phyloP scores from a whole-genome alignment of 139 green algal genomes.

The Picochlorum costavermella region DNA sequence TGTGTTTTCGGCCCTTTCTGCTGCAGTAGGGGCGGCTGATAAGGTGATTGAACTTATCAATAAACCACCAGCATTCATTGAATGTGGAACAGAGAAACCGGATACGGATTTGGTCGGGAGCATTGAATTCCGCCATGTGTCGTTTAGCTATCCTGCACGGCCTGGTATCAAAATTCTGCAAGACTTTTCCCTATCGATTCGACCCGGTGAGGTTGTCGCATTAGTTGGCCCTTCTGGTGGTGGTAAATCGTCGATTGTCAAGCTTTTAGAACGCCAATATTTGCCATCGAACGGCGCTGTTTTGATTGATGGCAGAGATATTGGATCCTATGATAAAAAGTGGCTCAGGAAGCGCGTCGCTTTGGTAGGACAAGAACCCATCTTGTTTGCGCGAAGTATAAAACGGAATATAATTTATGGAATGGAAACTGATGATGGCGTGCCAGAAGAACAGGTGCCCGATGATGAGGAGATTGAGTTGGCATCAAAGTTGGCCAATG shows the following conservation, averaged over 20 bases:
- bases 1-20: slow-evolving; percentile 62
- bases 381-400: slow-evolving; percentile 72
- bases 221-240: slow-evolving; percentile 76
- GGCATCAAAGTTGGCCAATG: slow-evolving; percentile 56
- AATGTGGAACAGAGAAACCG: slow-evolving; percentile 22
- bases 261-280: slow-evolving; percentile 90
- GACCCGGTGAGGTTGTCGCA: slow-evolving; percentile 65
- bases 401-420: slow-evolving; percentile 79
- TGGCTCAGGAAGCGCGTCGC: slow-evolving; percentile 53
- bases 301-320: slow-evolving; percentile 64
- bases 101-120: slow-evolving; percentile 18
- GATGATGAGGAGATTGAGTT: slow-evolving; percentile 23
- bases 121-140: slow-evolving; percentile 61
- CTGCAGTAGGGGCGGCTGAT: slow-evolving; percentile 73
- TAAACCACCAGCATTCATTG: slow-evolving; percentile 26
- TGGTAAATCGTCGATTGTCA: slow-evolving; percentile 84
- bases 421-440: slow-evolving; percentile 45
- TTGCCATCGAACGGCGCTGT: slow-evolving; percentile 50
- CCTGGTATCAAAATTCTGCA: slow-evolving; percentile 48
- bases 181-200: slow-evolving; percentile 42
- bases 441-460: slow-evolving; percentile 18
- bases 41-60: slow-evolving; percentile 67
- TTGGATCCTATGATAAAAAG: slow-evolving; percentile 44
- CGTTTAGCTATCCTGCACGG: slow-evolving; percentile 74
- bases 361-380: slow-evolving; percentile 73